These are phyloP conservation scores for Aspergillus cavernicola DNA, from an alignment of 495 filamentous ascomycete genomes.

Conservation along the genomic window DNA sequence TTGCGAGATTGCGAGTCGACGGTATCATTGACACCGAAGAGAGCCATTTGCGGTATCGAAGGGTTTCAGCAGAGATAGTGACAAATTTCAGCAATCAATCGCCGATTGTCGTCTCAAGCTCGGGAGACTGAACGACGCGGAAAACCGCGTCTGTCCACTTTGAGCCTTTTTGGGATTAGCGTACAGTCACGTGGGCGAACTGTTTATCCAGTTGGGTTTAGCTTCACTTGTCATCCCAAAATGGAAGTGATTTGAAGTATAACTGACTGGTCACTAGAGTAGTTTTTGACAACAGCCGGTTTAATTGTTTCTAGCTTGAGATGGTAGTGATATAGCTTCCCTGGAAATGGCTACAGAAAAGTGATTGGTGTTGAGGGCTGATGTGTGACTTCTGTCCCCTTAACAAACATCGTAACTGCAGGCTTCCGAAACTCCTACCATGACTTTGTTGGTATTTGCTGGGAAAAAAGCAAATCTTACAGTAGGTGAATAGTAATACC, in stretches of 20 bases:
- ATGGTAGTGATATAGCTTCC: too few species aligned
- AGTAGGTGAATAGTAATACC: neutral
- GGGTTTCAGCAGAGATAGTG: neutral
- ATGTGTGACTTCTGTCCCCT: too few species aligned
- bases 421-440: neutral
- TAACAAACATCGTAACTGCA: conserved; percentile 3
- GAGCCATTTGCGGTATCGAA: conserved; percentile 17
- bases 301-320: too few species aligned
- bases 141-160: conserved; percentile 42
- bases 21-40: conserved; percentile 16
- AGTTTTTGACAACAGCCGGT: too few species aligned
- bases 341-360: too few species aligned
- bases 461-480: too few species aligned
- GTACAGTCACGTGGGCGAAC: conserved; percentile 1
- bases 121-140: conserved; percentile 18
- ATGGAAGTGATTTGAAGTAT: neutral
- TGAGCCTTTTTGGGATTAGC: conserved; percentile 32
- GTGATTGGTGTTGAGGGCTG: too few species aligned
- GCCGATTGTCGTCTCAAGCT: neutral
- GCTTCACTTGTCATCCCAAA: neutral
- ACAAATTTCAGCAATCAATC: neutral
- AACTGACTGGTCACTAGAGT: too few species aligned
- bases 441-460: neutral
- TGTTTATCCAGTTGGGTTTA: neutral
- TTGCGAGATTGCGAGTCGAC: conserved; percentile 14